Base-by-base conservation (phyloP, 1,284 basidiomycete genomes). In the Gastroboletus turbinatus region DNA sequence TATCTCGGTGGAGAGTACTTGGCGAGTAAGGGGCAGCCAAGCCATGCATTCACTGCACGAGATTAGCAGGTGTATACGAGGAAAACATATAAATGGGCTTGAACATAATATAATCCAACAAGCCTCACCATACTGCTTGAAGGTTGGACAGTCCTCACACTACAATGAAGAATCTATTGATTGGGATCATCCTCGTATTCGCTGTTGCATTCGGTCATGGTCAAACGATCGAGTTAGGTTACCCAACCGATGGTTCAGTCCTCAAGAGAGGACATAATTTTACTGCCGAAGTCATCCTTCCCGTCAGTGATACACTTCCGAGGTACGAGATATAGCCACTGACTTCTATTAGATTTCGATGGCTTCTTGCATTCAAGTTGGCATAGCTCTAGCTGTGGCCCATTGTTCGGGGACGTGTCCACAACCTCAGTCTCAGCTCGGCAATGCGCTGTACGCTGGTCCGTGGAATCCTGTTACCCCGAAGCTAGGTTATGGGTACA, bases 211-310 rank as follows among this genome's bases (percentile, higher is more conserved):
- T 50, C 14, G 10, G 19, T 19, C 17, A 13, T 11, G 14, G 44
- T 16, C 47, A 49, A 33, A 53, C 57, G n/a, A 63, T 62, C 25
- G 49, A 59, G n/a, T 13, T 62, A n/a, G 62, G 53, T 19, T 60
- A 55, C 35, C 60, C 60, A 9, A 50, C 40, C 1, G 25, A 62
- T 9, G 60, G 63, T 19, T 43, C 53, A 23, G 43, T 46, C 36
- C 38, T 62, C 30, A 27, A 25, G 6, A 50, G 8, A 33, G 36
- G 46, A 4, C 51, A 50, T 9, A 43, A 46, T 55, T 21, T 43
- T 55, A 13, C 48, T 16, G 16, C 61, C 53, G n/a, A 42, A 29
- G 30, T 50, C 27, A 50, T 50, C 46, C 48, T 50, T 17, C 48
- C 48, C 16, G 27, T 50, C 27, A 50, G 48, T 50, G 27, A 17